Percentiles rank a stretch among this genome's conserved stretches.
phyloP scores from a whole-genome alignment of 306 rosid species.

The Vigna nakashimae region DNA sequence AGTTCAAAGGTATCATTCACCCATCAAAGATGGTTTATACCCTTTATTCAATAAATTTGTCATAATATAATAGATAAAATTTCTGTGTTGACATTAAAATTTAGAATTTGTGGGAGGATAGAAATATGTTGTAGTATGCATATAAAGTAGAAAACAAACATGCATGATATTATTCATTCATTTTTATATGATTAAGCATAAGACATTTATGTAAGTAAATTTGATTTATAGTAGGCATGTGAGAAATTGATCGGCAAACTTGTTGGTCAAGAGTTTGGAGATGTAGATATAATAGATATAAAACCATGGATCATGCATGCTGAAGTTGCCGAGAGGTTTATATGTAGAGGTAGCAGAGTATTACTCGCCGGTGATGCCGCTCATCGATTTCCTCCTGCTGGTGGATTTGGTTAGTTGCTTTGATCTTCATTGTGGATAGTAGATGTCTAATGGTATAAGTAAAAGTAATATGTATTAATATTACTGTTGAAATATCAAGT shows the following conservation, averaged over 20 bases:
- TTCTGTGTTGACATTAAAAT: constrained; percentile 31
- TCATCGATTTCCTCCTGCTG: constrained; percentile 98
- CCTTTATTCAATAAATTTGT: constrained; percentile 25
- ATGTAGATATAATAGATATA: constrained; percentile 75
- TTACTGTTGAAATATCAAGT: constrained; percentile 25
- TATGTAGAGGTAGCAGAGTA: constrained; percentile 60
- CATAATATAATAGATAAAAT: constrained; percentile 21
- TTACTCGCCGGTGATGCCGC: constrained; percentile 97
- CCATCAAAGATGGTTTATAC: constrained; percentile 25
- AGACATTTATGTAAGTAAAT: constrained; percentile 23
- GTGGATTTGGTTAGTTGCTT: constrained; percentile 90
- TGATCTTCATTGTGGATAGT: constrained; percentile 36
- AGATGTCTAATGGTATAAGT: constrained; percentile 24
- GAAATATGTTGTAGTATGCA: constrained; percentile 14
- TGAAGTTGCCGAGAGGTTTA: constrained; percentile 90
- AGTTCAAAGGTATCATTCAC: constrained; percentile 64
- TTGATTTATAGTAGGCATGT: constrained; percentile 67
- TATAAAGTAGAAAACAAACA: constrained; percentile 11
- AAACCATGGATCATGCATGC: constrained; percentile 99
- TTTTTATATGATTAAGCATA: constrained; percentile 27
- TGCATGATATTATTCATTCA: constrained; percentile 18
- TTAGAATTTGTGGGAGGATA: constrained; percentile 24
- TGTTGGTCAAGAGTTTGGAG: constrained; percentile 79
- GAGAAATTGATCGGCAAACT: constrained; percentile 76
- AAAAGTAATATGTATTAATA: not conserved